Evolutionary conservation across 768 basidiomycete species (phyloP).

Genomic region (Podaxis pistillaris): DNA sequence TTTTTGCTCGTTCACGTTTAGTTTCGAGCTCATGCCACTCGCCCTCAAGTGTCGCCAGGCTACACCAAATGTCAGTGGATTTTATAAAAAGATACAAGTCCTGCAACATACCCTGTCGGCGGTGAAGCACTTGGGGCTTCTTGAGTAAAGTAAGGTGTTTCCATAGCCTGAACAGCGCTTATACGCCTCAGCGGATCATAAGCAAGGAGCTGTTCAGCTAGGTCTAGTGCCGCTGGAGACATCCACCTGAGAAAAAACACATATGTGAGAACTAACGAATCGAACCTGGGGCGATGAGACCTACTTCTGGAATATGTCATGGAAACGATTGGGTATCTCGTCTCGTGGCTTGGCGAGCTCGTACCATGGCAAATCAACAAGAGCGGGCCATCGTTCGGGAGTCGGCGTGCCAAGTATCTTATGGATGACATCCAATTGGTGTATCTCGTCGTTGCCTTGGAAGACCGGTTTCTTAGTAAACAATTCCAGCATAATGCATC

Average conservation of each 20-base stretch:
- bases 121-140: conserved; percentile 74
- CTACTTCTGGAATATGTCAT: conserved; percentile 84
- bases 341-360: conserved; percentile 95
- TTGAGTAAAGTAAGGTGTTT: conserved; percentile 77
- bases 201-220: conserved; percentile 78
- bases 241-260: conserved; percentile 61
- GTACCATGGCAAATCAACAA: conserved; percentile 92
- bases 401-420: conserved; percentile 88
- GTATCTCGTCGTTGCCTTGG: conserved; percentile 96
- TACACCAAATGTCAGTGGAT: conserved; percentile 27
- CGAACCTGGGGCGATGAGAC: conserved; percentile 19
- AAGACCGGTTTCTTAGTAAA: conserved; percentile 97
- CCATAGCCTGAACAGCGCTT: conserved; percentile 77
- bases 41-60: conserved; percentile 78
- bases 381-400: conserved; percentile 75
- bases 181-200: conserved; percentile 80
- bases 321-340: conserved; percentile 68
- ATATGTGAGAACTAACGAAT: background rate
- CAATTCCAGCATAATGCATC: conserved; percentile 98
- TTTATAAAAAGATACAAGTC: conserved; percentile 9
- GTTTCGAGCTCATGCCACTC: conserved; percentile 99
- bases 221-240: conserved; percentile 80
- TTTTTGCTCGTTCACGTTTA: conserved; percentile 86
- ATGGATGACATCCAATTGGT: conserved; percentile 93
- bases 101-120: conserved; percentile 72